These are phyloP conservation scores for Zoysia japonica DNA, from an alignment of 176 grass and related monocot genomes.

Conservation along the genomic window DNA sequence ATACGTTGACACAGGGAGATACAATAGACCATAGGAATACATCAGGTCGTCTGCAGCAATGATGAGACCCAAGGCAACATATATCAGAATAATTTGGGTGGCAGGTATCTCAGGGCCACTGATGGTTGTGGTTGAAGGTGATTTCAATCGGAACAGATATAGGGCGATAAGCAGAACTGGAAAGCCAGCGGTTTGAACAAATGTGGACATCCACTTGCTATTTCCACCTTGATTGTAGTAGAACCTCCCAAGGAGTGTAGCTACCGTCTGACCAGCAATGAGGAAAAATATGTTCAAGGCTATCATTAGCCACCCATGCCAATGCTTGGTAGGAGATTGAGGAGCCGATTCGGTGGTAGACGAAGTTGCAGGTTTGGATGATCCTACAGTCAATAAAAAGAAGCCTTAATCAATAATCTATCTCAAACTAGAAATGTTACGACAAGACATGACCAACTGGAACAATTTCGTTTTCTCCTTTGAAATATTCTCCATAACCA, in stretches of 20 bases:
- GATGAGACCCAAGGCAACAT: conserved; percentile 70
- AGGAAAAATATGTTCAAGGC: conserved; percentile 73
- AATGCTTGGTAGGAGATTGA: conserved; percentile 23
- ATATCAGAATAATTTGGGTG: conserved; percentile 63
- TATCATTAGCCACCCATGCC: conserved; percentile 70
- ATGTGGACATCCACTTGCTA: conserved; percentile 85
- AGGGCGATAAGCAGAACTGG: conserved; percentile 63
- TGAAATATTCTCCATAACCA: not conserved
- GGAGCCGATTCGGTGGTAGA: not conserved
- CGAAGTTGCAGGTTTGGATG: conserved; percentile 49
- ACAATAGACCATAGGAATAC: conserved; percentile 90
- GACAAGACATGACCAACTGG: not conserved
- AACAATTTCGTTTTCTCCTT: not conserved
- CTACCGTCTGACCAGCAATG: conserved; percentile 59
- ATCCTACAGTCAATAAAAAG: conserved; percentile 34
- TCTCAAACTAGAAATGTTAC: not conserved
- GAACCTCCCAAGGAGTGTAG: conserved; percentile 79
- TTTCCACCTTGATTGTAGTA: conserved; percentile 96
- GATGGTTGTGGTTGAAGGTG: conserved; percentile 23
- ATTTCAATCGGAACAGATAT: conserved; percentile 45
- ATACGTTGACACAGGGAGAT: conserved; percentile 89
- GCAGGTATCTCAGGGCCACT: conserved; percentile 33
- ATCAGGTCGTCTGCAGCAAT: conserved; percentile 82
- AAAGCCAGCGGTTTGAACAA: conserved; percentile 73
- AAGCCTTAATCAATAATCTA: not conserved